Conservation (phyloP, 371 early-diverging fungal species). For the Smittium mucronatum region DNA sequence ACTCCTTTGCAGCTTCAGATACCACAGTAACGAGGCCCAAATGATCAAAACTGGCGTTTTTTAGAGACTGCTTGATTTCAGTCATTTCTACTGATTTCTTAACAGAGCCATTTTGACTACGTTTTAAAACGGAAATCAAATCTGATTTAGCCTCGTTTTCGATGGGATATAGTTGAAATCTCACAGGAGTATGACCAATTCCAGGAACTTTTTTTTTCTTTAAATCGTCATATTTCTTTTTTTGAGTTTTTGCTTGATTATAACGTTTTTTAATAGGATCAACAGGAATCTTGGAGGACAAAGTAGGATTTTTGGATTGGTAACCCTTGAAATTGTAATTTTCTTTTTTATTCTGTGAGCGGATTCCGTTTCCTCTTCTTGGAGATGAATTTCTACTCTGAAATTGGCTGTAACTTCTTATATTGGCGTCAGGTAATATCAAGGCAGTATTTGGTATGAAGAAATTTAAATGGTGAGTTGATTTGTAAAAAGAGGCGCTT, state of each 20-base stretch:
- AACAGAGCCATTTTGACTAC: background rate
- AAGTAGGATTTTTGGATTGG: too few species aligned
- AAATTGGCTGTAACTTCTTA: too few species aligned
- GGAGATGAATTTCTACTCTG: too few species aligned
- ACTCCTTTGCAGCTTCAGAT: slow-evolving; percentile 21
- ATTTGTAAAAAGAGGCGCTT: too few species aligned
- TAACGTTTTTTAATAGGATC: slow-evolving; percentile 7
- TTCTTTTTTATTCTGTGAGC: too few species aligned
- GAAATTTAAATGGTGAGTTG: too few species aligned
- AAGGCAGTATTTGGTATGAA: too few species aligned
- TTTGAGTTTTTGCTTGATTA: background rate
- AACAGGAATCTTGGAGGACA: too few species aligned
- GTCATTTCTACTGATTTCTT: slow-evolving; percentile 13
- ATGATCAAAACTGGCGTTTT: slow-evolving; percentile 16
- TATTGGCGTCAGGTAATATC: too few species aligned
- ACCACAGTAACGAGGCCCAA: slow-evolving; percentile 28
- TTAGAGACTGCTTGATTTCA: slow-evolving; percentile 17
- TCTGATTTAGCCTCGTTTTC: slow-evolving; percentile 26
- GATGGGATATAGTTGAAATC: slow-evolving; percentile 22
- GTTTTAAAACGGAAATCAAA: slow-evolving; percentile 16
- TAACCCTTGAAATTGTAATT: too few species aligned
- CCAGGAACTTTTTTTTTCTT: slow-evolving; percentile 16
- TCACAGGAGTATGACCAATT: slow-evolving; percentile 29
- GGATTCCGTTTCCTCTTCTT: too few species aligned
- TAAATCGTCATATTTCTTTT: slow-evolving; percentile 5